Conservation (phyloP, 169 alveolate genomes). For the Plasmodium gallinaceum region DNA sequence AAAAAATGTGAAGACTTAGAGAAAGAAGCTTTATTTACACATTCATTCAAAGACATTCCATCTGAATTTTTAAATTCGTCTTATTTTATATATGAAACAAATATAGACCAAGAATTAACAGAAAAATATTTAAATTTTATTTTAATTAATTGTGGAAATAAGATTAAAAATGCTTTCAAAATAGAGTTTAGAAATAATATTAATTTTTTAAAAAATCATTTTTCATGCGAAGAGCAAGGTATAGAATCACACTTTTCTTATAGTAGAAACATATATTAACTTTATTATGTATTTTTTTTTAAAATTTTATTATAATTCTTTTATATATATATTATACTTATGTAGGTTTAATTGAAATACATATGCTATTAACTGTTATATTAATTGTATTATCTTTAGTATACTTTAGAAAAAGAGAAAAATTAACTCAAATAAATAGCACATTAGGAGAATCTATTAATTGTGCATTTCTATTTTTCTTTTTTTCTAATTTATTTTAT, state of each 20-base stretch:
- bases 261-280: not conserved
- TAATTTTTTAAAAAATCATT: constrained; percentile 54
- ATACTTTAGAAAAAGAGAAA: constrained; percentile 13
- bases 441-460: constrained; percentile 35
- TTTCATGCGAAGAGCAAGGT: constrained; percentile 77
- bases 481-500: constrained; percentile 40
- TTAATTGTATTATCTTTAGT: constrained; percentile 19
- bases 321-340: not conserved
- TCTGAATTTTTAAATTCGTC: not conserved
- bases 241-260: not conserved
- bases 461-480: constrained; percentile 23
- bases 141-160: constrained; percentile 30
- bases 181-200: constrained; percentile 46
- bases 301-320: not conserved
- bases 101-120: constrained; percentile 3
- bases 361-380: constrained; percentile 26
- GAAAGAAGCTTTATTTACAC: constrained; percentile 32
- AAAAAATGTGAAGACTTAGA: constrained; percentile 52
- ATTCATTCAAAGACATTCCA: constrained; percentile 18
- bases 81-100: constrained; percentile 37
- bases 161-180: constrained; percentile 59
- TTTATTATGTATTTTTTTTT: not conserved
- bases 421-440: constrained; percentile 2
- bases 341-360: constrained; percentile 40
- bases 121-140: constrained; percentile 23